Percentiles rank a stretch among this genome's conserved stretches.
phyloP scores from a whole-genome alignment of 2,329 filamentous ascomycete genomes.

The Calonectria crousiana region DNA sequence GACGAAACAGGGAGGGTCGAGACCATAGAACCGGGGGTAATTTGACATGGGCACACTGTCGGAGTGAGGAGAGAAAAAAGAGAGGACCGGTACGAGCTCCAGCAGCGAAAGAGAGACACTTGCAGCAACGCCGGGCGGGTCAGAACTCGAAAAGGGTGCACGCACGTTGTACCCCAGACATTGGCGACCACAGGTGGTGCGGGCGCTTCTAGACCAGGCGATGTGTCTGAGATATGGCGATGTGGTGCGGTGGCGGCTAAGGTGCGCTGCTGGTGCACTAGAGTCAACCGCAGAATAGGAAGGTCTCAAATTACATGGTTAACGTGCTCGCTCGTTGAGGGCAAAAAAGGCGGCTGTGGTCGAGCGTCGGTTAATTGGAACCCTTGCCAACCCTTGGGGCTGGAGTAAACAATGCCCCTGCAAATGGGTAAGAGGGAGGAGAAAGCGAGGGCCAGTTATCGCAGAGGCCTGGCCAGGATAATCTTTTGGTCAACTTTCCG shows the following conservation, averaged over 20 bases:
- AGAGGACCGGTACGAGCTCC: background rate
- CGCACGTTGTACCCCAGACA: conserved; percentile 1
- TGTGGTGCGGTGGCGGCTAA: conserved; percentile 17
- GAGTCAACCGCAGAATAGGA: conserved; percentile 15
- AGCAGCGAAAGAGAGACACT: background rate
- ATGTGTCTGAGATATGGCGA: conserved; percentile 17
- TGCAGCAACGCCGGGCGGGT: background rate
- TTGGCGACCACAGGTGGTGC: background rate
- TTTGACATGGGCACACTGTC: background rate
- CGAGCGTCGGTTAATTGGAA: conserved; percentile 4
- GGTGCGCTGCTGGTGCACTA: conserved; percentile 1
- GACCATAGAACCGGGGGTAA: background rate
- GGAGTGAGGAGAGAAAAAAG: background rate
- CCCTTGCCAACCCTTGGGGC: background rate
- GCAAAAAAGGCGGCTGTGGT: background rate
- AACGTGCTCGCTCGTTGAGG: background rate
- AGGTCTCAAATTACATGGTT: conserved; percentile 3
- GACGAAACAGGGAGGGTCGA: conserved; percentile 22
- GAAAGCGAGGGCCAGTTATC: background rate
- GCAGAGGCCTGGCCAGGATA: background rate
- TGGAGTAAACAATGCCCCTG: conserved; percentile 1
- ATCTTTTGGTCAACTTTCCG: background rate
- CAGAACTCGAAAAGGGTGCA: conserved; percentile 1
- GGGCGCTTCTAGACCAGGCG: conserved; percentile 22
- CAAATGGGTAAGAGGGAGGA: background rate